Percentiles rank a stretch among this genome's conserved stretches.
Conservation (phyloP, 169 alveolate species). For the Cryptosporidium ryanae region DNA sequence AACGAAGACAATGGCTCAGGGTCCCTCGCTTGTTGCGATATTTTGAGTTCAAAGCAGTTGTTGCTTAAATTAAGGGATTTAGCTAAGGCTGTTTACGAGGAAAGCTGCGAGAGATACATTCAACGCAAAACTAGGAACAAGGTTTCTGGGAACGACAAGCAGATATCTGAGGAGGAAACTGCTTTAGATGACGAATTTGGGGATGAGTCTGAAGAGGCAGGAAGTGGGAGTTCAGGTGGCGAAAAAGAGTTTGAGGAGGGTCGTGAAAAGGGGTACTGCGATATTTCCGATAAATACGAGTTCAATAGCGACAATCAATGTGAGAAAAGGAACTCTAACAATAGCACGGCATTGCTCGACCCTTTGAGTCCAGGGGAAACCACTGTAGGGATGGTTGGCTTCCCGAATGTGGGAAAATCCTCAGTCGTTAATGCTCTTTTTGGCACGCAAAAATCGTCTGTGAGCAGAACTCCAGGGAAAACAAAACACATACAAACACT, state of each 20-base stretch:
- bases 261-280: slow-evolving; percentile 17
- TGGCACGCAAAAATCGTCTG: slow-evolving; percentile 93
- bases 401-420: slow-evolving; percentile 99
- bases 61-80: slow-evolving; percentile 11
- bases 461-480: slow-evolving; percentile 97
- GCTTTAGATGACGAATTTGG: too few relatives aligned
- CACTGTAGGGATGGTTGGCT: slow-evolving; percentile 97
- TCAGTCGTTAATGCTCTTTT: slow-evolving; percentile 96
- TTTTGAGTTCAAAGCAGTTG: slow-evolving; percentile 27
- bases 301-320: slow-evolving; percentile 8
- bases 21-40: slow-evolving; percentile 17
- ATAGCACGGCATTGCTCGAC: slow-evolving; percentile 35
- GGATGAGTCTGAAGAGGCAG: not conserved
- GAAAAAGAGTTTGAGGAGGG: not conserved
- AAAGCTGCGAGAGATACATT: slow-evolving; percentile 17
- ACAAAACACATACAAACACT: slow-evolving; percentile 97
- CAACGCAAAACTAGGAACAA: not conserved
- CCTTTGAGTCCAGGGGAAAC: slow-evolving; percentile 65
- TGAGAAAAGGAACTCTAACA: slow-evolving; percentile 46
- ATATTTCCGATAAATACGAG: slow-evolving; percentile 60
- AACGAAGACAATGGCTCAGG: not conserved
- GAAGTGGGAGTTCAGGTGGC: slow-evolving; percentile 6
- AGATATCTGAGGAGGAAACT: not conserved
- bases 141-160: not conserved
- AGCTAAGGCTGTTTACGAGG: slow-evolving; percentile 17